Evolutionary conservation across 768 basidiomycete genomes (phyloP).

Genomic region (Suillus occidentalis): DNA sequence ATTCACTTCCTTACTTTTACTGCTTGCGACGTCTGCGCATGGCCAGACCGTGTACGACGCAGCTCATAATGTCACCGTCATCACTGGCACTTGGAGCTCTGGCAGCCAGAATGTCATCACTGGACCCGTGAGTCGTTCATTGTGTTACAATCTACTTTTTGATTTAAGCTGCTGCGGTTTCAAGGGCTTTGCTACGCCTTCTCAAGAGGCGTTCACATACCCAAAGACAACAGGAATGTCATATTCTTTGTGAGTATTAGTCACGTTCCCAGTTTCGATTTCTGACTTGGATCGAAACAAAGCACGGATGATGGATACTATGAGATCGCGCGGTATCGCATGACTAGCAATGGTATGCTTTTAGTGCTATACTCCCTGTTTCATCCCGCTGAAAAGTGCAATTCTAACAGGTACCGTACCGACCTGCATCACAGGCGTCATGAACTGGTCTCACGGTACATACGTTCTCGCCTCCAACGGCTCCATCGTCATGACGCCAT

Average conservation of each 20-base stretch:
- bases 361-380: neutral
- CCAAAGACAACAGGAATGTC: slow-evolving; percentile 85
- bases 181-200: slow-evolving; percentile 84
- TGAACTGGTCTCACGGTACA: slow-evolving; percentile 89
- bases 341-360: slow-evolving; percentile 76
- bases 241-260: slow-evolving; percentile 74
- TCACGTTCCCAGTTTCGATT: neutral
- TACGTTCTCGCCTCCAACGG: slow-evolving; percentile 72
- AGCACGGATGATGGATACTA: slow-evolving; percentile 78
- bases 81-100: slow-evolving; percentile 86
- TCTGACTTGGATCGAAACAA: slow-evolving; percentile 6
- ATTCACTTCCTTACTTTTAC: slow-evolving; percentile 23
- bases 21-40: slow-evolving; percentile 30
- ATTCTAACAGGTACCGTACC: slow-evolving; percentile 65
- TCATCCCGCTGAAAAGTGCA: neutral
- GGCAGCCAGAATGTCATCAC: slow-evolving; percentile 76
- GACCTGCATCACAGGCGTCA: slow-evolving; percentile 84
- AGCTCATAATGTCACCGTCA: slow-evolving; percentile 63
- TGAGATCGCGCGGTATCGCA: slow-evolving; percentile 90
- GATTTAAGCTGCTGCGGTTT: slow-evolving; percentile 9
- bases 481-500: slow-evolving; percentile 71
- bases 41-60: slow-evolving; percentile 43
- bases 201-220: slow-evolving; percentile 79
- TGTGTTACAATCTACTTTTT: neutral
- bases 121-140: slow-evolving; percentile 64